A percentile compares a stretch with the other conserved stretches of the same genome.
These are phyloP conservation scores for Cladophialophora bantiana DNA, from an alignment of 2,329 filamentous ascomycete genomes.

Conservation along the genomic window DNA sequence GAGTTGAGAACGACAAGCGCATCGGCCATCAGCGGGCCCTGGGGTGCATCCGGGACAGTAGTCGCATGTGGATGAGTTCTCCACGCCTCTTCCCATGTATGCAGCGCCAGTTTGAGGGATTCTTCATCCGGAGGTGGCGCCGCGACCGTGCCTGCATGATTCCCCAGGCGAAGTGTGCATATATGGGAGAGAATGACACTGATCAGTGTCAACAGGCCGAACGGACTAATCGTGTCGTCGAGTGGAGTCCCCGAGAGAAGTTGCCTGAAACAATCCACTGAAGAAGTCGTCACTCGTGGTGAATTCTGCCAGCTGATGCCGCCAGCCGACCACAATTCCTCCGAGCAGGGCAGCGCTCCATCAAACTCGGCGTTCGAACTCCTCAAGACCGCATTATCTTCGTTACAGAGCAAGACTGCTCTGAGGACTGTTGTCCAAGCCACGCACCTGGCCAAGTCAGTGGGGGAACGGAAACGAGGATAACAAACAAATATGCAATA, in stretches of 20 bases:
- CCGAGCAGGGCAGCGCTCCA: constrained; percentile 4
- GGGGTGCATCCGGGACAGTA: background rate
- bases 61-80: background rate
- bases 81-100: constrained; percentile 11
- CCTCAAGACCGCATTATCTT: constrained; percentile 16
- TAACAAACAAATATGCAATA: background rate
- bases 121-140: background rate
- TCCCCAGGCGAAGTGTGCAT: background rate
- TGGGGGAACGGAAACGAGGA: background rate
- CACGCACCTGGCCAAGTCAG: constrained; percentile 7
- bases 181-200: constrained; percentile 10
- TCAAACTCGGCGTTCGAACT: constrained; percentile 15
- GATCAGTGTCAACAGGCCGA: constrained; percentile 8
- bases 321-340: constrained; percentile 8
- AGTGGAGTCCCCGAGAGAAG: constrained; percentile 1
- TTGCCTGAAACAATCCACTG: background rate
- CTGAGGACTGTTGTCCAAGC: constrained; percentile 9
- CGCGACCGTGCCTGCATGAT: background rate
- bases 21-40: constrained; percentile 5
- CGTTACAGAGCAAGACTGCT: constrained; percentile 16
- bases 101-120: background rate
- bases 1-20: constrained; percentile 4
- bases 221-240: constrained; percentile 5
- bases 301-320: constrained; percentile 4
- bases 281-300: background rate